Base-by-base conservation (phyloP, 1,284 basidiomycete species). In the Ceratobasidium sp. region DNA sequence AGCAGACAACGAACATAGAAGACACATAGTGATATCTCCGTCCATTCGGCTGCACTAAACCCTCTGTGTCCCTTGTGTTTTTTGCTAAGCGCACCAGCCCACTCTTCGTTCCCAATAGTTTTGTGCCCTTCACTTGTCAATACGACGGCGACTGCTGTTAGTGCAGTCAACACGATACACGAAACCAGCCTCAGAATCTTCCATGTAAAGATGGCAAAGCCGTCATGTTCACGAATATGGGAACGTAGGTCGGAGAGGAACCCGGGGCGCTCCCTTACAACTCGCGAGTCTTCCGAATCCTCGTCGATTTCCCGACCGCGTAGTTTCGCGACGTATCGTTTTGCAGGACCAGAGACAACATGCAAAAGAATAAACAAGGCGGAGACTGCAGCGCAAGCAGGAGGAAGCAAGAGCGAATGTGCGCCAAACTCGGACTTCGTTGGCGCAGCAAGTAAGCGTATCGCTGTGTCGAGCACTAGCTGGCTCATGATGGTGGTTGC, bases 11-110 rank as follows among this genome's bases (percentile, higher is more conserved):
- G 65, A 41, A 76, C 74, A 36, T 75, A 75, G 41, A 74, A 74
- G 16, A 59, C 58, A 60, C 65, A 74, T 41, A 73, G 46, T 16
- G 64, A 61, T n/a, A 76, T 69, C 50, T 76, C 75, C 21, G 72
- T 36, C 75, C 75, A 74, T 53, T 76, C 75, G 3, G 53, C 65
- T 43, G 55, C 43, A 53, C 62, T 74, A 36, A 76, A 73, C 67
- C 62, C 61, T 30, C 41, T 21, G 18, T 61, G 73, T 61, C 55
- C 39, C 46, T 43, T 50, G 64, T 61, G 72, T 62, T 73, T 73
- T 43, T 46, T 73, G 41, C 39, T 62, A 28, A 55, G 52, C 4
- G 60, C 16, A 39, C 59, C 50, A 1, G 32, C 72, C 50, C 34
- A 46, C 43, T 60, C 45, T 21, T 36, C 30, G 52, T 52, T 5